phyloP scores from a whole-genome alignment of 2,329 filamentous ascomycete genomes.

The Cladosporium halotolerans region DNA sequence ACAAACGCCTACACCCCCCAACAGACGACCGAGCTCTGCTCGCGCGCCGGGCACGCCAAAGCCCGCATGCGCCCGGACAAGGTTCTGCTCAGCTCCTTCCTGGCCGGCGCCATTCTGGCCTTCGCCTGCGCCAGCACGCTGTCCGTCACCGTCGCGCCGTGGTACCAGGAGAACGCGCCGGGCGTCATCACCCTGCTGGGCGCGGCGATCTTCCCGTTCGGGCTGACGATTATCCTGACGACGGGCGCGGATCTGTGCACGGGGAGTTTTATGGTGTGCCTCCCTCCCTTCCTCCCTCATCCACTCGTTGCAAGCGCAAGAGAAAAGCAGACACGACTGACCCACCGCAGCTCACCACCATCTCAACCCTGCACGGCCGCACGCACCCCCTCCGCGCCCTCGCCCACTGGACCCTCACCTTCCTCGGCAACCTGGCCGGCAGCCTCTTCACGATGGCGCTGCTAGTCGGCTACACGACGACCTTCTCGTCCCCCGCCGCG shows the following conservation, averaged over 20 bases:
- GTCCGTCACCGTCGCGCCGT: slow-evolving; percentile 15
- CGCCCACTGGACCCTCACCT: slow-evolving; percentile 25
- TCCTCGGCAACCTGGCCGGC: slow-evolving; percentile 29
- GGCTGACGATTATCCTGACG: slow-evolving; percentile 27
- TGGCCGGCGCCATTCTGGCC: slow-evolving; percentile 47
- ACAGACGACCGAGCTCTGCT: slow-evolving; percentile 45
- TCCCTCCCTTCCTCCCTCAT: too few relatives aligned
- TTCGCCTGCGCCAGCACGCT: slow-evolving; percentile 46
- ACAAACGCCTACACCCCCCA: slow-evolving; percentile 12
- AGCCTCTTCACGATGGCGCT: slow-evolving; percentile 27
- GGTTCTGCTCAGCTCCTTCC: slow-evolving; percentile 46
- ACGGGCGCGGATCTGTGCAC: slow-evolving; percentile 32
- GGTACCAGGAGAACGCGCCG: slow-evolving; percentile 29
- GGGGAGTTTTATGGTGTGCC: slow-evolving; percentile 28
- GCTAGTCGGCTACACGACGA: slow-evolving; percentile 26
- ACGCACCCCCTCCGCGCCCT: slow-evolving; percentile 21
- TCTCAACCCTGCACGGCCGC: slow-evolving; percentile 40
- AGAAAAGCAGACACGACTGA: not conserved
- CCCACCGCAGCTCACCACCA: slow-evolving; percentile 35
- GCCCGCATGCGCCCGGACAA: slow-evolving; percentile 49
- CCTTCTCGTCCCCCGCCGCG: slow-evolving; percentile 38
- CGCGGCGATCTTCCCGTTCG: slow-evolving; percentile 32
- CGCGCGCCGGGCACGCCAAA: slow-evolving; percentile 45
- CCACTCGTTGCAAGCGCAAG: not conserved
- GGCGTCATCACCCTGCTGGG: slow-evolving; percentile 28